These are phyloP conservation scores for Tritrichomonas foetus DNA, from an alignment of 208 protist genomes.

Conservation along the genomic window DNA sequence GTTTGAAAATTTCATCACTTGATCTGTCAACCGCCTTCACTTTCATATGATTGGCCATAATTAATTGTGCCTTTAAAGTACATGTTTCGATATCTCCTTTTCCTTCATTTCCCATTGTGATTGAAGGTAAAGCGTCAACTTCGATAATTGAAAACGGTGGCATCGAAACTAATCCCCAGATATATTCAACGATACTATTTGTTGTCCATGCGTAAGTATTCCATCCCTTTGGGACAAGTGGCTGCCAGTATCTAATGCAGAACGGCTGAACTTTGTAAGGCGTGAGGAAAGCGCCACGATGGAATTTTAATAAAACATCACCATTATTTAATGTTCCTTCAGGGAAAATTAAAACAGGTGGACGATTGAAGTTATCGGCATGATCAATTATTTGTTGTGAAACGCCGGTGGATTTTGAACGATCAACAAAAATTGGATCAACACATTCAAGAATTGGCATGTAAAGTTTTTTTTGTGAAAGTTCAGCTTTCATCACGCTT, in stretches of 20 bases:
- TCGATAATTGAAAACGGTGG: neutral
- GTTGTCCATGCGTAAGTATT: neutral
- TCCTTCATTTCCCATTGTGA: neutral
- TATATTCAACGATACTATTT: neutral
- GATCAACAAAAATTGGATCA: neutral
- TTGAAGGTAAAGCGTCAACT: neutral
- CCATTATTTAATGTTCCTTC: neutral
- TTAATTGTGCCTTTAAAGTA: neutral
- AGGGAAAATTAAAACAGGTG: neutral
- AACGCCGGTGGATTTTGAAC: neutral
- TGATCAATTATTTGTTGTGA: neutral
- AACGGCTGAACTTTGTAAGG: neutral
- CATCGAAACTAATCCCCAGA: neutral
- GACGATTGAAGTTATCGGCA: neutral
- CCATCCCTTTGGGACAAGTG: constrained; percentile 27
- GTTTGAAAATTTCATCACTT: constrained; percentile 30
- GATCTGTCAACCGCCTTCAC: neutral
- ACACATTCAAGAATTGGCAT: neutral
- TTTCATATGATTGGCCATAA: neutral
- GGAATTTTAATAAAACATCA: neutral
- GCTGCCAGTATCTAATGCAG: neutral
- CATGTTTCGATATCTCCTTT: neutral
- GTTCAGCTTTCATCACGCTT: neutral
- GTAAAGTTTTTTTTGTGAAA: neutral
- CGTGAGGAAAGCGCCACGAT: neutral